A percentile compares a stretch with the other conserved stretches of the same genome.
Evolutionary conservation across 164 flowering plant species (phyloP).

Genomic region (Cinnamomum chago): DNA sequence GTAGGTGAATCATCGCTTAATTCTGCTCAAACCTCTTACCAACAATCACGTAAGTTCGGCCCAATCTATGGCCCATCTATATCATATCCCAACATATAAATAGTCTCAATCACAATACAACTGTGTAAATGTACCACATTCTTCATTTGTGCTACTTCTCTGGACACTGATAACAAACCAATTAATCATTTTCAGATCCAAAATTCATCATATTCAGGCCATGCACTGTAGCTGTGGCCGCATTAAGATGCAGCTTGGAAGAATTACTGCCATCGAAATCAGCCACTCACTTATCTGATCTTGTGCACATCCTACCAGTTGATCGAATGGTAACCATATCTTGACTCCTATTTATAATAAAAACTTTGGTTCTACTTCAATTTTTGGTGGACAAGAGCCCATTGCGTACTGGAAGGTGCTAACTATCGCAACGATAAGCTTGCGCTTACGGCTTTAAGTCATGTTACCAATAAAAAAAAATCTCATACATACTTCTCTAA

Average conservation of each 20-base stretch:
- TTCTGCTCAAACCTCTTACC: too few relatives aligned
- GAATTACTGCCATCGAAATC: constrained; percentile 28
- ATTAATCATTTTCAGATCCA: constrained; percentile 29
- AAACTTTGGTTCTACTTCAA: not conserved
- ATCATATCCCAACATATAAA: too few relatives aligned
- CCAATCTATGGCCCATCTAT: too few relatives aligned
- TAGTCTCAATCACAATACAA: too few relatives aligned
- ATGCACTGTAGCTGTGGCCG: constrained; percentile 38
- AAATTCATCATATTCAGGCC: constrained; percentile 42
- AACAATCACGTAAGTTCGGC: too few relatives aligned
- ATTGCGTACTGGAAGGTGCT: not conserved
- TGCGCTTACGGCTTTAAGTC: not conserved
- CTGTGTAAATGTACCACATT: too few relatives aligned
- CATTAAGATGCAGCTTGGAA: constrained; percentile 37
- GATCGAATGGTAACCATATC: constrained; percentile 31
- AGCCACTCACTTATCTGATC: constrained; percentile 8
- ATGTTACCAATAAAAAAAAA: not conserved
- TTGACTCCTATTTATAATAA: not conserved
- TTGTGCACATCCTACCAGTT: constrained; percentile 27
- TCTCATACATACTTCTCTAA: too few relatives aligned
- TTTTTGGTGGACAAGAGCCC: not conserved
- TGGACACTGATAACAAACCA: too few relatives aligned
- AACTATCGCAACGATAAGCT: not conserved
- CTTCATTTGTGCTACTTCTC: too few relatives aligned
- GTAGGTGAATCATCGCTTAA: too few relatives aligned